Evolutionary conservation across 768 basidiomycete species (phyloP).

Genomic region (Psilocybe cubensis): DNA sequence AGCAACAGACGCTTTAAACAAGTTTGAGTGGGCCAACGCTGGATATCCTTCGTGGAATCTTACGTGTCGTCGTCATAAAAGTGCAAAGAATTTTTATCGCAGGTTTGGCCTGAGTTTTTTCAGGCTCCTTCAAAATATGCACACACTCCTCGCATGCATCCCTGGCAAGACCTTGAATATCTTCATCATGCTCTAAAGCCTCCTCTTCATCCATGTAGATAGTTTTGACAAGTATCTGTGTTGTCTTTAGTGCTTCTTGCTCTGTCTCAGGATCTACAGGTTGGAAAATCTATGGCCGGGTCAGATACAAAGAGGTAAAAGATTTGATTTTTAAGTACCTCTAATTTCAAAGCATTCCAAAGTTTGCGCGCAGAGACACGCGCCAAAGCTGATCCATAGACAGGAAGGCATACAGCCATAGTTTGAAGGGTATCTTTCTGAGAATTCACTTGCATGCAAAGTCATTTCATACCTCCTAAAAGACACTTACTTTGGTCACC

Average conservation of each 20-base stretch:
- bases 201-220: conserved; percentile 60
- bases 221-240: conserved; percentile 73
- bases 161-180: conserved; percentile 63
- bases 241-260: conserved; percentile 68
- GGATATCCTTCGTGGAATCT: conserved; percentile 24
- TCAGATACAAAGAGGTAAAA: not conserved
- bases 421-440: conserved; percentile 89
- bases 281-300: conserved; percentile 77
- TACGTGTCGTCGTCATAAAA: conserved; percentile 80
- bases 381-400: conserved; percentile 73
- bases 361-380: conserved; percentile 70
- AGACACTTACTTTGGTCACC: conserved; percentile 70
- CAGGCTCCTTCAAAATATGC: conserved; percentile 81
- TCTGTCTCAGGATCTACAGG: conserved; percentile 82
- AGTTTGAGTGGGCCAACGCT: not conserved
- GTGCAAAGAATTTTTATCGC: conserved; percentile 84
- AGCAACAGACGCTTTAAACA: conserved; percentile 62
- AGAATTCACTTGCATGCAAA: not conserved
- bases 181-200: conserved; percentile 38
- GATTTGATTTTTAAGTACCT: conserved; percentile 55
- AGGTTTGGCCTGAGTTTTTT: conserved; percentile 90
- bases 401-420: conserved; percentile 76
- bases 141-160: conserved; percentile 84
- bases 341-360: conserved; percentile 92
- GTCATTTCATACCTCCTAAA: not conserved